Conservation (phyloP, 495 filamentous ascomycete genomes). For the Aspergillus panamensis region DNA sequence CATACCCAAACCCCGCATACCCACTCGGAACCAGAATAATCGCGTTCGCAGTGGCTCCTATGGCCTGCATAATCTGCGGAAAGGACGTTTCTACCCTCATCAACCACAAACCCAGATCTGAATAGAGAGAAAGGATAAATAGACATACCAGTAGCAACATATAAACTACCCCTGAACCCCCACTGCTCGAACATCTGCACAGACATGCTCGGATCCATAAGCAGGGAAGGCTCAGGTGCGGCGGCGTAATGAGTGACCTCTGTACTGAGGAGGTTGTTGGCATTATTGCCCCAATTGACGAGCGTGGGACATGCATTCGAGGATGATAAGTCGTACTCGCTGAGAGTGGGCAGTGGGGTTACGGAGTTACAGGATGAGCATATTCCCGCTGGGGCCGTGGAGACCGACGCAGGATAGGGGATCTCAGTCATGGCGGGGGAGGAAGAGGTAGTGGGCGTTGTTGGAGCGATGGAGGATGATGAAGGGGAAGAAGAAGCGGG, state of each 20-base stretch:
- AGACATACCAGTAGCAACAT: slow-evolving; percentile 6
- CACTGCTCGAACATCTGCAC: slow-evolving; percentile 11
- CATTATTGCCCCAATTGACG: not conserved
- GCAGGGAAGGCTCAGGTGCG: not conserved
- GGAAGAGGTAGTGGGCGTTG: not conserved
- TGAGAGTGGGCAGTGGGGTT: not conserved
- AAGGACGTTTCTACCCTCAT: slow-evolving; percentile 3
- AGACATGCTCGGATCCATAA: not conserved
- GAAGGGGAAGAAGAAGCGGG: not conserved
- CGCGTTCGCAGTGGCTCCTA: slow-evolving; percentile 8
- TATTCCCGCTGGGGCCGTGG: not conserved
- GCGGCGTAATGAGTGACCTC: not conserved
- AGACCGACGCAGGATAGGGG: not conserved
- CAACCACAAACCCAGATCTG: not conserved
- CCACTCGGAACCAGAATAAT: slow-evolving; percentile 2
- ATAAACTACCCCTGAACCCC: slow-evolving; percentile 11
- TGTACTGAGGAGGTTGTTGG: not conserved
- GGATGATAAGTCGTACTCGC: not conserved
- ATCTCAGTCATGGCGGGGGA: not conserved
- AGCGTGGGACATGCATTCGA: not conserved
- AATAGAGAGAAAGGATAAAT: too few relatives aligned
- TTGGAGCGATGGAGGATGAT: too few relatives aligned
- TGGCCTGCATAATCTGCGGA: slow-evolving; percentile 9
- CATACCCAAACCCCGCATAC: too few relatives aligned
- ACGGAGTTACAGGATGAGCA: not conserved